Base-by-base conservation (phyloP, 768 basidiomycete species). In the Trametes coccinea region DNA sequence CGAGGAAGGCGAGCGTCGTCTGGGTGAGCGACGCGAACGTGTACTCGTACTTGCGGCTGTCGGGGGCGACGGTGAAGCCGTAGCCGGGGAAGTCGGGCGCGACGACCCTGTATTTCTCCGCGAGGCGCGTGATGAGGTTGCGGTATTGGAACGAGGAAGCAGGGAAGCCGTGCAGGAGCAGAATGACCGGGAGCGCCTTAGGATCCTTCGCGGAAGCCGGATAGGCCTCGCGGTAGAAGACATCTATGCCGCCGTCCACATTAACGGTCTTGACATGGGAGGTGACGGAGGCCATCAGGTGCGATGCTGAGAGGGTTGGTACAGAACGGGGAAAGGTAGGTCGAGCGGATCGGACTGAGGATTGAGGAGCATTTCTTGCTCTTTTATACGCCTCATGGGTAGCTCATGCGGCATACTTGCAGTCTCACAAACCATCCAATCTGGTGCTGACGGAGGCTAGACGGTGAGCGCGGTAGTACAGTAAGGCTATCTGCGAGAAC, bases 1-100 rank as follows among this genome's bases (percentile, higher is more conserved):
- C 74, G 39, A 80, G 69, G 67, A 82, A 82, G 2, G 70, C 69
- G 27, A 71, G 72, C 59, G 80, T 72, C n/a, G 79, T 79, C 51
- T 67, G 59, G 1, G 75, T 67, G 11, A 83, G 64, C 45, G 67
- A 73, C 33, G 72, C 78, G 68, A 84, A 84, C 2, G 74, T 76
- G 64, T 77, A 78, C 27, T 66, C 65, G 64, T 78, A 80, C 14
- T 69, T 67, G 52, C 77, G 74, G 27, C 68, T 70, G 5, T 67
- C 69, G 2, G 79, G 76, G 14, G 78, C 75, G 16, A 63, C 70
- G 27, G 82, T 83, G 67, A 81, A 80, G 5, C 83, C 82, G 64
- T 79, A 84, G 0, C 78, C 81, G 1, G 81, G 80, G 5, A 82
- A 67, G 62, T 83, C 83, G n/a, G 83, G 82, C 0, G 82, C 81